Evolutionary conservation across 805 yeast genomes (phyloP).

Genomic region (Limtongia smithiae): DNA sequence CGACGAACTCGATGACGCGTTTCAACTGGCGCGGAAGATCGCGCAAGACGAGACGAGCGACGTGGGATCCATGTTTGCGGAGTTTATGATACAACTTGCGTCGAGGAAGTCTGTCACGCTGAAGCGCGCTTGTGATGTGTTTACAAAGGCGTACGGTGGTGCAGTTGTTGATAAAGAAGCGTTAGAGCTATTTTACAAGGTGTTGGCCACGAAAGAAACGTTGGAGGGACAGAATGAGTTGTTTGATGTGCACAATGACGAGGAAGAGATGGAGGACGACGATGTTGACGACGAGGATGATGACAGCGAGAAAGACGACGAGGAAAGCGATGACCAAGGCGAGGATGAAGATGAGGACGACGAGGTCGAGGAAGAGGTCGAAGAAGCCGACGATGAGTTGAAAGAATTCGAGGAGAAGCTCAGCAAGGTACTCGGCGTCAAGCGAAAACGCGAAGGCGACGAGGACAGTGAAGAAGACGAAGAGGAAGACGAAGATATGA

Average conservation of each 20-base stretch:
- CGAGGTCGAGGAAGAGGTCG: constrained; percentile 8
- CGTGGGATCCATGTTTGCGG: constrained; percentile 9
- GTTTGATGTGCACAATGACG: constrained; percentile 18
- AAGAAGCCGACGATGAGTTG: constrained; percentile 4
- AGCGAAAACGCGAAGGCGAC: constrained; percentile 3
- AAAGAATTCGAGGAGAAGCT: constrained; percentile 16
- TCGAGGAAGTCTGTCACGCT: constrained; percentile 11
- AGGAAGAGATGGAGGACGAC: constrained; percentile 14
- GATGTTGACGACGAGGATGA: constrained; percentile 13
- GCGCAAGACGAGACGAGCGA: neutral
- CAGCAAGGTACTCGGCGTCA: constrained; percentile 18
- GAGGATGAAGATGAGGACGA: constrained; percentile 15
- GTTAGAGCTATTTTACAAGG: constrained; percentile 10
- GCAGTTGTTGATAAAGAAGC: constrained; percentile 6
- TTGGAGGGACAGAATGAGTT: constrained; percentile 17
- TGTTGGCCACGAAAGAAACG: constrained; percentile 14
- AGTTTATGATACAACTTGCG: constrained; percentile 10
- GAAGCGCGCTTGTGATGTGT: constrained; percentile 6
- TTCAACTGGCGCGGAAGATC: constrained; percentile 1
- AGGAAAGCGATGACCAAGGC: constrained; percentile 1
- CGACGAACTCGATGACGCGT: constrained; percentile 12
- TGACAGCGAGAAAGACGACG: constrained; percentile 3
- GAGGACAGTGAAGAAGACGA: constrained; percentile 7
- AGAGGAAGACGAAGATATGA: constrained; percentile 19
- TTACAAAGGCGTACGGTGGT: constrained; percentile 10